phyloP scores from a whole-genome alignment of 139 green algal species.

The Chlamydomonas incerta region DNA sequence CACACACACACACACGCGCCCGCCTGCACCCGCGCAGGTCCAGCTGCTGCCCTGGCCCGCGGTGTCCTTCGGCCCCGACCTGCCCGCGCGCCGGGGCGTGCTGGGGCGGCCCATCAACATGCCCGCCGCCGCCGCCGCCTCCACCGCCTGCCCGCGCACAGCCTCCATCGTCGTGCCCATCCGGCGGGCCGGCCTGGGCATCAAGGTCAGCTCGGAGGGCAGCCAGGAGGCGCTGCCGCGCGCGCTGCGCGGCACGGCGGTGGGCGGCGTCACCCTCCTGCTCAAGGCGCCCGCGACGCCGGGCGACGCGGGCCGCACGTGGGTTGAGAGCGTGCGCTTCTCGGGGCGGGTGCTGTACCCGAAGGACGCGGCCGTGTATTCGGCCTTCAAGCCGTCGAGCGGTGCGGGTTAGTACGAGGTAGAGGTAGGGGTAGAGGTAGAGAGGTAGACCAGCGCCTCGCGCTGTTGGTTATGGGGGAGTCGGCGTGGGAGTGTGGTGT shows the following conservation, averaged over 20 bases:
- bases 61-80: neutral
- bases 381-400: neutral
- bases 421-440: neutral
- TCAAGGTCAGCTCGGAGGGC: neutral
- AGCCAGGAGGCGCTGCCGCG: neutral
- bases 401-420: neutral
- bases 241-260: neutral
- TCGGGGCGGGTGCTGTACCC: constrained; percentile 10
- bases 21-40: too few species aligned
- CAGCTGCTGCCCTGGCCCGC: constrained; percentile 20
- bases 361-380: neutral
- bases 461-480: too few species aligned
- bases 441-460: neutral
- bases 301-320: neutral
- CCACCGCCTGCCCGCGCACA: neutral
- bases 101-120: neutral
- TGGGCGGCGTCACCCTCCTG: constrained; percentile 1
- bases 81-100: neutral
- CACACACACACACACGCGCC: neutral
- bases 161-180: neutral
- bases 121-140: neutral
- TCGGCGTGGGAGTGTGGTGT: too few species aligned
- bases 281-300: neutral
- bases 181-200: neutral
- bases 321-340: neutral